Percentiles rank a stretch among this genome's conserved stretches.
These are phyloP conservation scores for Saccharomyces hybrid DNA, from an alignment of 1,139 yeast genomes.

Conservation along the genomic window DNA sequence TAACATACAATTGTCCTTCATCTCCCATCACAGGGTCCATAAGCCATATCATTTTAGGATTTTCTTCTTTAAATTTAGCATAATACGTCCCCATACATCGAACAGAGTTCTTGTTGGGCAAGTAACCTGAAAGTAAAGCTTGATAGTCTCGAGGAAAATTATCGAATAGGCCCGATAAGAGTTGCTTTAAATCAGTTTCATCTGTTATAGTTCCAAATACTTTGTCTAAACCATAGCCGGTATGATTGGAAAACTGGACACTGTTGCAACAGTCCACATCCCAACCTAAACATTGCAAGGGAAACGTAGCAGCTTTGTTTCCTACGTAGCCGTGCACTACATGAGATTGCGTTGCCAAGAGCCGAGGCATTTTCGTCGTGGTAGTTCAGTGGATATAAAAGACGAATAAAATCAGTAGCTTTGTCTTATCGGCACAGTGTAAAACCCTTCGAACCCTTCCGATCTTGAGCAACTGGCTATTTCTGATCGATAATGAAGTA, in stretches of 20 bases:
- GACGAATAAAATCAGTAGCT: background rate
- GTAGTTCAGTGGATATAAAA: background rate
- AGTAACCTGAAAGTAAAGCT: constrained; percentile 51
- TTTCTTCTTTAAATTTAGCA: constrained; percentile 16
- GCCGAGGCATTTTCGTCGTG: constrained; percentile 17
- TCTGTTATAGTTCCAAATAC: constrained; percentile 32
- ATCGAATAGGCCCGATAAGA: constrained; percentile 32
- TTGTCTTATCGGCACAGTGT: background rate
- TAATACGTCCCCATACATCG: constrained; percentile 31
- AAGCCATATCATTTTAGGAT: constrained; percentile 35
- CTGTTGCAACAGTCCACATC: constrained; percentile 59
- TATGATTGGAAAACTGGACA: constrained; percentile 59
- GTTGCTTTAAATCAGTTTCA: constrained; percentile 24
- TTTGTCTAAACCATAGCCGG: constrained; percentile 50
- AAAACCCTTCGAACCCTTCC: background rate
- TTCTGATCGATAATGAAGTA: background rate
- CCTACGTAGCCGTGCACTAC: constrained; percentile 67
- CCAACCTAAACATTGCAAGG: constrained; percentile 57
- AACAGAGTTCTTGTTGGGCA: constrained; percentile 44
- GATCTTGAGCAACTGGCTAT: background rate
- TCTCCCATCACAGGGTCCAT: constrained; percentile 77
- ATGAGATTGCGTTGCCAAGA: constrained; percentile 48
- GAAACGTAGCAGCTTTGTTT: constrained; percentile 55
- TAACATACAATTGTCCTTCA: constrained; percentile 59
- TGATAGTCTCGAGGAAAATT: constrained; percentile 35